A percentile compares a stretch with the other conserved stretches of the same genome.
phyloP scores from a whole-genome alignment of 1,284 basidiomycete species.

The Chalciporus sp. region DNA sequence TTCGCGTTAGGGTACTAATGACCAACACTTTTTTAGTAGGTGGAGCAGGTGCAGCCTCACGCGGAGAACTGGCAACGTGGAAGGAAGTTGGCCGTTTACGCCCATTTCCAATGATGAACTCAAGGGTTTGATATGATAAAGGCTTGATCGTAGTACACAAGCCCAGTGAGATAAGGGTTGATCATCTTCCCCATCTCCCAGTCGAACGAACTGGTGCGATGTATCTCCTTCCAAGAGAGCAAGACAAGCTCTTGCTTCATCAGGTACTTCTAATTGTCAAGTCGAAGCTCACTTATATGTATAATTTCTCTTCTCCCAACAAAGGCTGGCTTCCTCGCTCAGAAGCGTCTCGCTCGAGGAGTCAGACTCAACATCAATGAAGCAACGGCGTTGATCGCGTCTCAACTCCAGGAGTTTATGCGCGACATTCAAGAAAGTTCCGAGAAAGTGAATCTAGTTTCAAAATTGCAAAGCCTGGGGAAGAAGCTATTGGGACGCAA shows the following conservation, averaged over 20 bases:
- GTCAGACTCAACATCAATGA: conserved; percentile 86
- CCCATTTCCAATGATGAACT: too few relatives aligned
- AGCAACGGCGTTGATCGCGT: conserved; percentile 87
- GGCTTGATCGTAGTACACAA: too few relatives aligned
- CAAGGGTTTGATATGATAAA: too few relatives aligned
- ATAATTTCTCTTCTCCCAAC: background rate
- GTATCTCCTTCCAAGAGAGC: conserved; percentile 53
- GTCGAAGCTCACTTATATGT: background rate
- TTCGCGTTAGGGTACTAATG: too few relatives aligned
- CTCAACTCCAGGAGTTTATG: conserved; percentile 91
- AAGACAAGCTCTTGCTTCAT: conserved; percentile 54
- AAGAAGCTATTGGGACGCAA: conserved; percentile 87
- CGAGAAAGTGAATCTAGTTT: conserved; percentile 62
- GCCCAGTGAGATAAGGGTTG: background rate
- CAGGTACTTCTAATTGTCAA: conserved; percentile 39
- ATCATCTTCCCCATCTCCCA: background rate
- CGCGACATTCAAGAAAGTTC: conserved; percentile 73
- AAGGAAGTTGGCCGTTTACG: too few relatives aligned
- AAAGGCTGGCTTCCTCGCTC: conserved; percentile 85
- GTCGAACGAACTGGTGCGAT: conserved; percentile 17
- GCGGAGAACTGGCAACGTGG: too few relatives aligned
- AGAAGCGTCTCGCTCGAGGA: conserved; percentile 92
- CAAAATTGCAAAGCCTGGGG: conserved; percentile 90
- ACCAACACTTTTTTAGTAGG: too few relatives aligned
- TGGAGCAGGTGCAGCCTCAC: background rate